Conservation (phyloP, 2,329 filamentous ascomycete species). For the Calonectria hawksworthii region DNA sequence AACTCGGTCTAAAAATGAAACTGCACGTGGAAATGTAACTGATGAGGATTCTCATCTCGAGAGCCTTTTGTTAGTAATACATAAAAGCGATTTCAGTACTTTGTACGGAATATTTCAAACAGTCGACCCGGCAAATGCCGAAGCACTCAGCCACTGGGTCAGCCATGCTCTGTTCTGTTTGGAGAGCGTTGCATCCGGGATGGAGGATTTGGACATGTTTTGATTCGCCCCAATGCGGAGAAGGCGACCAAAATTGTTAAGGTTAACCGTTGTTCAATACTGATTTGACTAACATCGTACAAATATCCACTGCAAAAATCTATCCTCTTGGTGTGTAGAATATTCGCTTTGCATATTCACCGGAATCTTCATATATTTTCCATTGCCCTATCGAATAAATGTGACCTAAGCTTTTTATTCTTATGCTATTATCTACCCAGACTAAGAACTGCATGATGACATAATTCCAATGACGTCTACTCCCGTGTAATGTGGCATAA, state of each 20-base stretch:
- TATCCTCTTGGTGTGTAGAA: not conserved
- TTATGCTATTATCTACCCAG: no score
- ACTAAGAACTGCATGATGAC: not conserved
- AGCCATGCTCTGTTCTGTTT: not conserved
- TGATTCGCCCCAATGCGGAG: not conserved
- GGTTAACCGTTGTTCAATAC: not conserved
- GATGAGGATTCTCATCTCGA: no score
- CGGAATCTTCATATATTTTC: not conserved
- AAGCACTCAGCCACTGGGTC: not conserved
- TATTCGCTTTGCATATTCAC: not conserved
- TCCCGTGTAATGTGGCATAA: not conserved
- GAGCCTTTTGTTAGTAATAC: not conserved
- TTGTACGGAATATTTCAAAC: not conserved
- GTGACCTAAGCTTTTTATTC: no score
- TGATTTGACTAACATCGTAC: not conserved
- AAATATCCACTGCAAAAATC: not conserved
- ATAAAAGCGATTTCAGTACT: not conserved
- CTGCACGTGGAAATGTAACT: not conserved
- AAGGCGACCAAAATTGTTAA: not conserved
- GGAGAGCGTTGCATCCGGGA: not conserved
- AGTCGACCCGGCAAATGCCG: not conserved
- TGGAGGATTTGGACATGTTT: not conserved
- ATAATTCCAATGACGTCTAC: no score
- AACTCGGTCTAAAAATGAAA: not conserved
- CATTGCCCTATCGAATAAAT: not conserved